Base-by-base conservation (phyloP, 192 early-diverging fungal genomes). In the Rhizophagus clarus region DNA sequence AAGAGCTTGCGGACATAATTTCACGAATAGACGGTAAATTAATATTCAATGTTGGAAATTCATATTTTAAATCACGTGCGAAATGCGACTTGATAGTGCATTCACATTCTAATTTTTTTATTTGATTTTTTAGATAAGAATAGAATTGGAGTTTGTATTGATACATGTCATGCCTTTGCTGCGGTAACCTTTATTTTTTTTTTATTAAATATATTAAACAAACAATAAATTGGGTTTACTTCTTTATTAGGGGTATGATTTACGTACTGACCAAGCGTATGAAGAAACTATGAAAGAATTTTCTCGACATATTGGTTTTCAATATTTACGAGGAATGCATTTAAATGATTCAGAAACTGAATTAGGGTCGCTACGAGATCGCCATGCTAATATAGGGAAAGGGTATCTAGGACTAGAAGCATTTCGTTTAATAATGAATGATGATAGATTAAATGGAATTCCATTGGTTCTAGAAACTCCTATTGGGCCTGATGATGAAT, bases 141-240 rank as follows among this genome's bases (percentile, higher is more conserved):
- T 42, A 77, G 89, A n/a, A 82, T 90, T 26, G 89, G 88, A n/a
- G 83, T 90, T 5, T 90, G 89, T 81, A 72, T 90, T 28, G 89
- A 90, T 79, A 90, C 89, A 15, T 90, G 89, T 74, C 89, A 89
- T 71, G 79, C 83, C 42, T 90, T 89, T 84, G 88, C 88, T 40
- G 85, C 88, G 24, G 84, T 79, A 56, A 62, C 22, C 60, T n/a
- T n/a, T n/a, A 11, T 60, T 34, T 26, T 14, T 28, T 4, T 26
- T n/a, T n/a, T n/a, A n/a, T n/a, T n/a, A n/a, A n/a, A n/a, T n/a
- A n/a, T n/a, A n/a, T n/a, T n/a, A n/a, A n/a, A 11, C 29, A 5
- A 45, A 72, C 14, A 22, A 49, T 26, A 47, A 26, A 26, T 72
- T 20, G 14, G 49, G 26, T 26, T 51, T 26, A 14, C 15, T 56